Conservation (phyloP, 2,329 filamentous ascomycete genomes). For the Claviceps cyperi region DNA sequence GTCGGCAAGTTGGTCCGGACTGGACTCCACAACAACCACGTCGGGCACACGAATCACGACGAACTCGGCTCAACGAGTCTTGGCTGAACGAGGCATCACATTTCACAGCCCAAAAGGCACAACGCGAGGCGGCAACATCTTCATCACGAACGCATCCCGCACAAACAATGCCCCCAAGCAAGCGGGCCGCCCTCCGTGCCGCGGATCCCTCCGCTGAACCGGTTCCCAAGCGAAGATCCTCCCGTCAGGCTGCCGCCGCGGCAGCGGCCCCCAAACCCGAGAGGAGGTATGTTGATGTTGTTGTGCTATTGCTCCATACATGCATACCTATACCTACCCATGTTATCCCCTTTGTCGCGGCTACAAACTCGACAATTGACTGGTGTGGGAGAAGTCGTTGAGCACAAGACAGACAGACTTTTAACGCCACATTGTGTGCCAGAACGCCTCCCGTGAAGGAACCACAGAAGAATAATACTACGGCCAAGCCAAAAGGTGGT, state of each 20-base stretch:
- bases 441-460: background rate
- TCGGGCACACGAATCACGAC: no score
- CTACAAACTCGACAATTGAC: background rate
- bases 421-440: background rate
- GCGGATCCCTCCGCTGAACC: constrained; percentile 8
- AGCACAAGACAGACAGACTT: no score
- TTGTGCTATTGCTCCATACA: background rate
- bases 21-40: no score
- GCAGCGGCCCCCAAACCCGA: background rate
- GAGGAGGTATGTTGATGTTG: background rate
- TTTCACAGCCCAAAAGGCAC: no score
- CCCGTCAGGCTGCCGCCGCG: constrained; percentile 11
- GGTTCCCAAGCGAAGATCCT: constrained; percentile 14
- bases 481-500: background rate
- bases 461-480: background rate
- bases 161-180: background rate
- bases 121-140: background rate
- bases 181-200: constrained; percentile 2
- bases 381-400: background rate
- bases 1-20: no score
- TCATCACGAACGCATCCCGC: background rate
- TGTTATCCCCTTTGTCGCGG: background rate
- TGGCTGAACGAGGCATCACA: no score
- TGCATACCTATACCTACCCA: no score
- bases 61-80: no score